Evolutionary conservation across 371 early-diverging fungal genomes (phyloP), one percentile per base, ranked within the genome.

Genomic region (Syncephalis plumigaleata): DNA sequence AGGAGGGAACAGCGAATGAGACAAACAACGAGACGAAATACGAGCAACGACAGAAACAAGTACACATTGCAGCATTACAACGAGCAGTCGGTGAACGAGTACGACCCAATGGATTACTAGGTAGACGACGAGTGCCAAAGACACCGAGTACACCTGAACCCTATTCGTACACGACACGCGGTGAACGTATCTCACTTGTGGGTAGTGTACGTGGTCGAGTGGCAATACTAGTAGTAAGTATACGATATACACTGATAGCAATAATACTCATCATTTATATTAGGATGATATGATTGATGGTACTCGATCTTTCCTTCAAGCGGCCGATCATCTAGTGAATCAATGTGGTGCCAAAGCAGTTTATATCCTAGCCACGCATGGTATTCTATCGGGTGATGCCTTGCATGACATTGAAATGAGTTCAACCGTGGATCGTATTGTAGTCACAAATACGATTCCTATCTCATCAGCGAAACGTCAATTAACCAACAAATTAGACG

Each of bases 401-500:
- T 60, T 89, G 47, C 63, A 70, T 37, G 78, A 86, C 53, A 84
- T 95, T 54, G 81, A 90, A 56, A 72, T 71, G 43, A 92, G 90
- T 50, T 67, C 75, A 13, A 82, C 79, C 26, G 81, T 94, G 21
- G 70, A 87, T 61, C 77, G 75, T 68, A 84, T 86, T 49, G 80
- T 94, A 38, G 81, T 92, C 39, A 93, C 95, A 37, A 96, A 95
- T 63, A 79, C 93, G 2, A 91, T 87, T 65, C 94, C 95, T 37
- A 77, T 89, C 55, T 75, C 83, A 18, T 65, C 66, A 18, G 79
- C 79, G 55, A 85, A 91, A 59, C 68, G 71, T 26, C 65, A 61
- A 1, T 62, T 70, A 37, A 77, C 80, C 40, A 60, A 69, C 21
- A 96, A 96, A 61, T 66, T 96, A 24, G 60, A 65, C 26, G 66